These are phyloP conservation scores for Alternaria arborescens DNA, from an alignment of 2,329 filamentous ascomycete genomes.

Conservation along the genomic window DNA sequence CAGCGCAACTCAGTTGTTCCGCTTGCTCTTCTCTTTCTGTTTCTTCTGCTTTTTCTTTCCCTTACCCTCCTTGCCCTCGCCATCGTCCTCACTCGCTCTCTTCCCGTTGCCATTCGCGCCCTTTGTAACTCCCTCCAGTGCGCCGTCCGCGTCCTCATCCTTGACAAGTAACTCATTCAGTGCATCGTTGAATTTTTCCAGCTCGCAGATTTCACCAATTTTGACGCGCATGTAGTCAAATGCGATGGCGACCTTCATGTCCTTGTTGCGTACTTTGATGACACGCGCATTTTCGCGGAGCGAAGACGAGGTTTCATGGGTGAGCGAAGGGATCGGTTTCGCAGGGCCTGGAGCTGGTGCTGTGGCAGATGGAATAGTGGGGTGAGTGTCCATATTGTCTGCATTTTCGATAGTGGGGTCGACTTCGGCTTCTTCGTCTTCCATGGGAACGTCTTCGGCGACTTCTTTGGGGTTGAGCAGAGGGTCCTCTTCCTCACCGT, in stretches of 20 bases:
- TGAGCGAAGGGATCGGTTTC: conserved; percentile 18
- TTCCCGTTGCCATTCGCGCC: conserved; percentile 42
- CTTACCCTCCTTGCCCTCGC: conserved; percentile 30
- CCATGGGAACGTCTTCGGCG: conserved; percentile 34
- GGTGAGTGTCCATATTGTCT: conserved; percentile 34
- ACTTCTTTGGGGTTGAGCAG: conserved; percentile 26
- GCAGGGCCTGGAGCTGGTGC: conserved; percentile 4
- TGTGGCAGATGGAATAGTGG: conserved; percentile 12
- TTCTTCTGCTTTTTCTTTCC: conserved; percentile 37
- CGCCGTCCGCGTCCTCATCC: conserved; percentile 33
- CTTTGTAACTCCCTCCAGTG: conserved; percentile 18
- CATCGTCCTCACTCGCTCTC: conserved; percentile 41
- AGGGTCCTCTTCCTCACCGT: conserved; percentile 39
- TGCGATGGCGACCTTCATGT: conserved; percentile 74
- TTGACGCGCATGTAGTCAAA: conserved; percentile 82
- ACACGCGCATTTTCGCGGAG: conserved; percentile 34
- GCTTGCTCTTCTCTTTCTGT: conserved; percentile 37
- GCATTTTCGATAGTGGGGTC: conserved; percentile 30
- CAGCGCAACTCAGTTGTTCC: conserved; percentile 34
- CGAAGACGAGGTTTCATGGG: conserved; percentile 16
- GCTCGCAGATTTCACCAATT: conserved; percentile 73
- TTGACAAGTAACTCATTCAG: conserved; percentile 63
- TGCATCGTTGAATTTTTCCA: conserved; percentile 69
- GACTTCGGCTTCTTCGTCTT: conserved; percentile 29
- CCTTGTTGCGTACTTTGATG: conserved; percentile 53